Conservation (phyloP, 768 basidiomycete species). For the Auriscalpium vulgare region DNA sequence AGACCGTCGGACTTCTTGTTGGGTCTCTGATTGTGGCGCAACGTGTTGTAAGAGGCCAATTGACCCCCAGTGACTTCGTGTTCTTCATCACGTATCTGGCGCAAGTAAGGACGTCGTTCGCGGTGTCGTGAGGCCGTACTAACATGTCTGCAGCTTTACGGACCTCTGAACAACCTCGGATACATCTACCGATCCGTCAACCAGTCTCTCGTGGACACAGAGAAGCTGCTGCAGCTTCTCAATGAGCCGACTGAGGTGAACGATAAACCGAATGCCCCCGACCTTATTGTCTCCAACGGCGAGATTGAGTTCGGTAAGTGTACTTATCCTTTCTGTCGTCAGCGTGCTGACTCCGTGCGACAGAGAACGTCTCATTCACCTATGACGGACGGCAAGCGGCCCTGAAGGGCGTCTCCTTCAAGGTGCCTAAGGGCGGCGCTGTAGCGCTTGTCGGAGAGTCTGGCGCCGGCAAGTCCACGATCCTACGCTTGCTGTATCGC, state of each 20-base stretch:
- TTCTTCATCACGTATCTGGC: slow-evolving; percentile 77
- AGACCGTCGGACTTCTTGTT: slow-evolving; percentile 74
- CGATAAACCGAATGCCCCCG: slow-evolving; percentile 68
- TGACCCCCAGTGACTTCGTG: slow-evolving; percentile 56
- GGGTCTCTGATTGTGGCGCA: slow-evolving; percentile 75
- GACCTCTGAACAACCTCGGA: slow-evolving; percentile 70
- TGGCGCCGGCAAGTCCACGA: slow-evolving; percentile 77
- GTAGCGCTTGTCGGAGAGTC: slow-evolving; percentile 88
- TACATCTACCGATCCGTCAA: slow-evolving; percentile 73
- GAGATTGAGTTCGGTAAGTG: slow-evolving; percentile 81
- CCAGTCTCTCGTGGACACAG: slow-evolving; percentile 73
- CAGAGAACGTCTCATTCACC: slow-evolving; percentile 81
- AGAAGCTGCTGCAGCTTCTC: slow-evolving; percentile 74
- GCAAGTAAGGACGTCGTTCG: slow-evolving; percentile 41
- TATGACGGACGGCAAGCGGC: slow-evolving; percentile 70
- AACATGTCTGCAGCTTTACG: slow-evolving; percentile 43
- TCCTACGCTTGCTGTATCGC: slow-evolving; percentile 80
- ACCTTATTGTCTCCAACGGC: slow-evolving; percentile 63
- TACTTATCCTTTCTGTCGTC: background rate
- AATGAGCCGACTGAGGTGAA: slow-evolving; percentile 79
- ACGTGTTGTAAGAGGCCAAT: slow-evolving; percentile 49
- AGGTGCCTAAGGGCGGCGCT: slow-evolving; percentile 76
- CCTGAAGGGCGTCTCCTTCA: slow-evolving; percentile 77
- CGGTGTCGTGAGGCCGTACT: background rate
- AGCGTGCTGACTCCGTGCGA: slow-evolving; percentile 2